Conservation (phyloP, 192 early-diverging fungal genomes). For the Coemansia sp. region DNA sequence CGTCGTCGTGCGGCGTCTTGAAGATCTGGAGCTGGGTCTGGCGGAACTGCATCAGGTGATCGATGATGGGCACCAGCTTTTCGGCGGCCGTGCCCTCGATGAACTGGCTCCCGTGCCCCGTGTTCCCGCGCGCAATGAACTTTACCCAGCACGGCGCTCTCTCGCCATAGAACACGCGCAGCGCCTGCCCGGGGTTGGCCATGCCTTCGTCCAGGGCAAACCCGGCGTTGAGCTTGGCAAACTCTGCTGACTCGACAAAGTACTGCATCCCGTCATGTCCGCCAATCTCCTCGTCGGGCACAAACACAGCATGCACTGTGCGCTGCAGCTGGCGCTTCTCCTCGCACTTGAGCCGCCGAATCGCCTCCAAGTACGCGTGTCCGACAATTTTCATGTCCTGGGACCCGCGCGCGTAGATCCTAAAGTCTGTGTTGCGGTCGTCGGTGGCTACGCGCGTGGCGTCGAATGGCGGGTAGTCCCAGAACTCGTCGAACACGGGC, state of each 20-base stretch:
- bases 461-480: constrained; percentile 79
- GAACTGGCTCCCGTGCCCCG: constrained; percentile 87
- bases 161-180: constrained; percentile 87
- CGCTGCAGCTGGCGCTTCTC: constrained; percentile 61
- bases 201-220: constrained; percentile 89
- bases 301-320: constrained; percentile 78
- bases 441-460: constrained; percentile 60
- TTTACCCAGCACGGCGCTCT: constrained; percentile 84
- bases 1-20: constrained; percentile 59
- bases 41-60: constrained; percentile 72
- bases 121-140: constrained; percentile 69
- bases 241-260: constrained; percentile 70
- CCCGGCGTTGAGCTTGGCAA: constrained; percentile 72
- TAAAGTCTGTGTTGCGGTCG: constrained; percentile 59
- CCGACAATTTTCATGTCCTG: constrained; percentile 96
- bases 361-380: constrained; percentile 79
- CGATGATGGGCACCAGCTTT: constrained; percentile 70
- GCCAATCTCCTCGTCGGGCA: constrained; percentile 88
- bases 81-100: constrained; percentile 71
- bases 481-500: constrained; percentile 78
- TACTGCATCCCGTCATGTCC: constrained; percentile 77
- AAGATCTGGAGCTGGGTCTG: constrained; percentile 64
- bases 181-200: constrained; percentile 63
- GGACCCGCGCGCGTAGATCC: constrained; percentile 82
- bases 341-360: constrained; percentile 62